These are phyloP conservation scores for Naganishia kalamii DNA, from an alignment of 768 basidiomycete species.

Conservation along the genomic window DNA sequence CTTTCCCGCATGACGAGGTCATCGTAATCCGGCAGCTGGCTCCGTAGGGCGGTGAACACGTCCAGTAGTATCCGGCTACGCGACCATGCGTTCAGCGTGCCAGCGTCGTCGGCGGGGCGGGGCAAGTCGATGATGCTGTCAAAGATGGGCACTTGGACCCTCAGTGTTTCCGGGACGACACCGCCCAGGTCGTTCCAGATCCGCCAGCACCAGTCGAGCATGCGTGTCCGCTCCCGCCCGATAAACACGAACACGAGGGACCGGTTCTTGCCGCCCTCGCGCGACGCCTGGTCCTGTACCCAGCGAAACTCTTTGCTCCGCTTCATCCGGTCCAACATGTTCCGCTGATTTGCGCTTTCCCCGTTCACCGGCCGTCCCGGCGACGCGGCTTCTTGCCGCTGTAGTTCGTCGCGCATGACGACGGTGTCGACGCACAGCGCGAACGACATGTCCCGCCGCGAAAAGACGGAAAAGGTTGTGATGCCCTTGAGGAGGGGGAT, in stretches of 20 bases:
- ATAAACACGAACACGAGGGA: conserved; percentile 86
- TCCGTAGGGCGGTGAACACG: conserved; percentile 56
- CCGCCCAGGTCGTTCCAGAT: conserved; percentile 75
- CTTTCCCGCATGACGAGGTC: conserved; percentile 52
- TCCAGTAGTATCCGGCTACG: conserved; percentile 60
- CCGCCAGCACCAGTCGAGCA: conserved; percentile 84
- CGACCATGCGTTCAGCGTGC: conserved; percentile 55
- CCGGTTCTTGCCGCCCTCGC: conserved; percentile 52
- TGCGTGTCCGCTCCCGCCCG: conserved; percentile 65
- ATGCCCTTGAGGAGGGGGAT: conserved; percentile 62
- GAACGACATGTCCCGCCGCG: conserved; percentile 77
- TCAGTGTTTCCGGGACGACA: conserved; percentile 60
- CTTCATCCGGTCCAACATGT: conserved; percentile 9
- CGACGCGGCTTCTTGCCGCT: background rate
- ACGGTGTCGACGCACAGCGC: conserved; percentile 51
- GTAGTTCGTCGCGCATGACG: conserved; percentile 7
- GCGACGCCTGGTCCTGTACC: conserved; percentile 47
- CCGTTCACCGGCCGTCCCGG: background rate
- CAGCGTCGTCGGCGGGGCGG: conserved; percentile 54
- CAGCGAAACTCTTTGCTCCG: conserved; percentile 48
- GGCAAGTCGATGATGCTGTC: conserved; percentile 65
- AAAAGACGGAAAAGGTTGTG: conserved; percentile 76
- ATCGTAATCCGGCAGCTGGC: conserved; percentile 58
- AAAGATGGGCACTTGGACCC: conserved; percentile 64
- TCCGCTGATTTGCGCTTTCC: background rate